Evolutionary conservation across 2,329 filamentous ascomycete genomes (phyloP).

Genomic region (Diplocarpon mali): DNA sequence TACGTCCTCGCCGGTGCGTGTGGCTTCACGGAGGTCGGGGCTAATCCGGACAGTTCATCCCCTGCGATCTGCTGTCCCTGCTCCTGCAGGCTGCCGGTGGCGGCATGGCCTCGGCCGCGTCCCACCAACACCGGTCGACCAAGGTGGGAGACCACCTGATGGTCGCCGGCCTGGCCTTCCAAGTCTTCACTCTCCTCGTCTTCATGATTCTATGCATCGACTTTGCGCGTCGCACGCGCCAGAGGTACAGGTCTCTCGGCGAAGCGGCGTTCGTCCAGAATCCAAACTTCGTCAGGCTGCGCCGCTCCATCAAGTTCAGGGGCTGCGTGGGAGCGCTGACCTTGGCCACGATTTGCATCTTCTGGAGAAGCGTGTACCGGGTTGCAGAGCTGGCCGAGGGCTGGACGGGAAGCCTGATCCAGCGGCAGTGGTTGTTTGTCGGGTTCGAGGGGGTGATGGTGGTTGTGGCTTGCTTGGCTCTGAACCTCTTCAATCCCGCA

Average conservation of each 20-base stretch:
- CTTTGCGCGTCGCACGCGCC: slow-evolving; percentile 16
- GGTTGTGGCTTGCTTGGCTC: slow-evolving; percentile 32
- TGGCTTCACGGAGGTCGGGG: too few species aligned
- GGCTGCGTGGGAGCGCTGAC: slow-evolving; percentile 25
- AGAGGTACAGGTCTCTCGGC: slow-evolving; percentile 28
- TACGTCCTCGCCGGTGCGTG: slow-evolving; percentile 30
- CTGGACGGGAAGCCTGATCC: slow-evolving; percentile 48
- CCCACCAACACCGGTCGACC: slow-evolving; percentile 28
- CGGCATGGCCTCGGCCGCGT: slow-evolving; percentile 42
- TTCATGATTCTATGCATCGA: slow-evolving; percentile 36
- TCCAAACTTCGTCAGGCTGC: slow-evolving; percentile 5
- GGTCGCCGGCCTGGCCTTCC: slow-evolving; percentile 51
- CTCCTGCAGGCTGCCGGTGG: slow-evolving; percentile 50
- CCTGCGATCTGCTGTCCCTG: slow-evolving; percentile 50
- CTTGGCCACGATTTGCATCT: slow-evolving; percentile 41
- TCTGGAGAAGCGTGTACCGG: slow-evolving; percentile 44
- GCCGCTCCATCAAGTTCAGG: slow-evolving; percentile 15
- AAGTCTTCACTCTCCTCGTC: slow-evolving; percentile 43
- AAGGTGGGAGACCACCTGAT: slow-evolving; percentile 47
- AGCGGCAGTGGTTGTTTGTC: slow-evolving; percentile 43
- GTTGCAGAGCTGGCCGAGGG: slow-evolving; percentile 49
- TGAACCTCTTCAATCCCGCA: slow-evolving; percentile 36
- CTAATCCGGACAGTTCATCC: slow-evolving; percentile 44
- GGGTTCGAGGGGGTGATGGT: slow-evolving; percentile 45
- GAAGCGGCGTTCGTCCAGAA: slow-evolving; percentile 15